A percentile compares a stretch with the other conserved stretches of the same genome.
Conservation (phyloP, 2,329 filamentous ascomycete species). For the Aureobasidium musti region DNA sequence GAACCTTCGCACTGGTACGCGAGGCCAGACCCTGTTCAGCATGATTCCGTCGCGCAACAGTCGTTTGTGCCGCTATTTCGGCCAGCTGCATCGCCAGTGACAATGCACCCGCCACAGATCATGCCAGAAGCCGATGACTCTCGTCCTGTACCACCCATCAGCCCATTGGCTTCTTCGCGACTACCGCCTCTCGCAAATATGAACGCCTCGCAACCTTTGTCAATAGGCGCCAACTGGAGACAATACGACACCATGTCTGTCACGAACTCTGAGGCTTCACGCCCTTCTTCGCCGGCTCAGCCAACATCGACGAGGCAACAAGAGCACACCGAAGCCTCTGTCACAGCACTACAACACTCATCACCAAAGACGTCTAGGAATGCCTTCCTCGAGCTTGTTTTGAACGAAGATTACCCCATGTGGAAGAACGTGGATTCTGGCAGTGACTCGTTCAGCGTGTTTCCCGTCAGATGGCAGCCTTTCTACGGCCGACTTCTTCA, state of each 20-base stretch:
- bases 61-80: neutral
- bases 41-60: neutral
- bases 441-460: conserved; percentile 12
- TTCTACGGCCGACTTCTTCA: conserved; percentile 15
- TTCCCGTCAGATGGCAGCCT: conserved; percentile 27
- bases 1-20: neutral
- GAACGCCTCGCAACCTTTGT: neutral
- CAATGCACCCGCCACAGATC: conserved; percentile 2
- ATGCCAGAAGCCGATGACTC: neutral
- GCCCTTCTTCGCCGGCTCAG: neutral
- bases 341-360: neutral
- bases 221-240: conserved; percentile 15
- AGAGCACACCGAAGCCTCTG: neutral
- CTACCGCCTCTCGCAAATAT: neutral
- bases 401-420: conserved; percentile 19
- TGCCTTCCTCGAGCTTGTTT: conserved; percentile 20
- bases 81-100: conserved; percentile 1
- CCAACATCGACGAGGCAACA: neutral
- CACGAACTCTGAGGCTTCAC: neutral
- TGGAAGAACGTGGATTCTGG: conserved; percentile 14
- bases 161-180: neutral
- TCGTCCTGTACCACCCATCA: neutral
- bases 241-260: conserved; percentile 1
- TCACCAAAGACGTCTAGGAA: neutral
- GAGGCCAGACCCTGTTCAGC: neutral